Base-by-base conservation (phyloP, 2,329 filamentous ascomycete genomes). In the Phialophora verrucosa region DNA sequence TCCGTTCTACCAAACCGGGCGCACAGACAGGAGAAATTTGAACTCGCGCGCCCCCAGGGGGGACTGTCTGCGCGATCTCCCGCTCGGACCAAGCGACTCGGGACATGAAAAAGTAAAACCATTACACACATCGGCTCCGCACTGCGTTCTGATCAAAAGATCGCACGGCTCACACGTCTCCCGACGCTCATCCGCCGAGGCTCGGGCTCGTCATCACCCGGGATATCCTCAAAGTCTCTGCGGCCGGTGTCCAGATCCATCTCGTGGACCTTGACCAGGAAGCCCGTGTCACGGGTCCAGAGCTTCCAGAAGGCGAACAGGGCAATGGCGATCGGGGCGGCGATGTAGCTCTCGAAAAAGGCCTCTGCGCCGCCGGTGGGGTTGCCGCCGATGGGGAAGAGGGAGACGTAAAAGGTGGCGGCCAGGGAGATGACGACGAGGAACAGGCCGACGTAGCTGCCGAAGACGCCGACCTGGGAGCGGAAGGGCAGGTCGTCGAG, bases 341-440 rank as follows among this genome's bases (percentile, higher is more conserved):
- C 86, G 12, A 89, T 80, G 74, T 87, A 89, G 3, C 74, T 72
- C 54, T 82, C 80, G 78, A 96, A 96, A 79, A 94, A 96, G 70
- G 83, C 87, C 69, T 87, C 77, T 0, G 86, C 85, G 49, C 50
- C 59, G 3, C 53, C 53, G 44, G 88, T 81, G 27, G 75, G 76
- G 17, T 32, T 59, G 17, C 68, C 62, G 25, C 82, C 85, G 57
- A 95, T 84, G 3, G 93, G 93, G 76, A 89, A 93, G 2, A 91
- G 88, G 23, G 90, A 91, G 60, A 91, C 89, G 91, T 92, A 97
- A 81, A 96, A 95, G 76, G 97, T 93, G 1, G 91, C 91, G 53
- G 90, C 76, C 31, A 97, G 83, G 38, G 50, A 63, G 55, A 66
- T 53, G 32, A 60, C 59, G n/a, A 68, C 68, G 76, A 96, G 87